A percentile compares a stretch with the other conserved stretches of the same genome.
phyloP scores from a whole-genome alignment of 129 eudicot species.

The Tagetes patula region DNA sequence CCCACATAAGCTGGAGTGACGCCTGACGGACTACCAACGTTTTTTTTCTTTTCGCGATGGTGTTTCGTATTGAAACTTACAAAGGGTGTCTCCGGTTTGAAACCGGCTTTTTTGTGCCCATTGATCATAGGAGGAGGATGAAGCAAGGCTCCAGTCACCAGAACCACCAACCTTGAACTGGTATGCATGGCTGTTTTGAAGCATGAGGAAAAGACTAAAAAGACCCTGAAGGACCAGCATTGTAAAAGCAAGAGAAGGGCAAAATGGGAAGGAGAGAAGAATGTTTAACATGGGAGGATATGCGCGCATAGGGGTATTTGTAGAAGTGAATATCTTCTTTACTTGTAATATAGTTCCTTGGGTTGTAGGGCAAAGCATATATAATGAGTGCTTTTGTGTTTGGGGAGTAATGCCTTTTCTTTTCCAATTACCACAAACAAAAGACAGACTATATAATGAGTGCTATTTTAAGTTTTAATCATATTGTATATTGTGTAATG shows the following conservation, averaged over 20 bases:
- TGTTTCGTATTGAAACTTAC: slow-evolving; percentile 39
- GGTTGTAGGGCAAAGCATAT: slow-evolving; percentile 51
- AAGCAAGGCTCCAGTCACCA: slow-evolving; percentile 57
- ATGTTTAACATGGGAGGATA: slow-evolving; percentile 17
- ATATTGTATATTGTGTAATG: no score
- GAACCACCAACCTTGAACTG: slow-evolving; percentile 70
- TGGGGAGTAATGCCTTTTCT: not conserved
- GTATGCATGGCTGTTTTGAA: slow-evolving; percentile 45
- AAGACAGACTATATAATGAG: no score
- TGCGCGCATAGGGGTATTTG: slow-evolving; percentile 42
- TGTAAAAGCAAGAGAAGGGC: slow-evolving; percentile 40
- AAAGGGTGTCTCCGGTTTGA: slow-evolving; percentile 58
- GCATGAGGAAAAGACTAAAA: slow-evolving; percentile 39
- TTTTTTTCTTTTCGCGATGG: no score
- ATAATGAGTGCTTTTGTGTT: slow-evolving; percentile 29
- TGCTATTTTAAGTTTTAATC: no score
- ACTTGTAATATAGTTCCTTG: slow-evolving; percentile 53
- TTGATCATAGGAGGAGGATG: slow-evolving; percentile 43
- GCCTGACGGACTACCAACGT: no score
- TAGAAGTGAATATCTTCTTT: slow-evolving; percentile 55
- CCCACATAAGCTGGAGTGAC: no score
- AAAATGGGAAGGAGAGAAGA: slow-evolving; percentile 14
- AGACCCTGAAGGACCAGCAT: slow-evolving; percentile 33
- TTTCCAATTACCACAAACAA: no score
- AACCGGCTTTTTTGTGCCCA: slow-evolving; percentile 79